Conservation (phyloP, 1,284 basidiomycete genomes). For the Sanguinoderma infundibulare region DNA sequence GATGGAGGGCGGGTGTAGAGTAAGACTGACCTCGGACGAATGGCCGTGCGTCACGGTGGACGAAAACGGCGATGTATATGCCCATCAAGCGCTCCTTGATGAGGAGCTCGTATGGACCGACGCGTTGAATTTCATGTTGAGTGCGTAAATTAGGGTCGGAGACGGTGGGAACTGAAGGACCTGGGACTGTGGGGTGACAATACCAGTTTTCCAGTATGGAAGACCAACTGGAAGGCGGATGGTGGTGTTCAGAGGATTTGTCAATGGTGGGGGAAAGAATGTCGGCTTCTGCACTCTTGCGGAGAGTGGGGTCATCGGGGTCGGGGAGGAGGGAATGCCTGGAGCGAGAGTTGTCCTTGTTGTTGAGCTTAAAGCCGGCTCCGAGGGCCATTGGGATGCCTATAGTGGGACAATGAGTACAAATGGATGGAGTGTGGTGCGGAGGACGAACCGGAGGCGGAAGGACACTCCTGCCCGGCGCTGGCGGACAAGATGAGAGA, state of each 20-base stretch:
- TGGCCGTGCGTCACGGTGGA: conserved; percentile 66
- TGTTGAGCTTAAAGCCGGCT: conserved; percentile 72
- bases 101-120: conserved; percentile 76
- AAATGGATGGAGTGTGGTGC: not conserved
- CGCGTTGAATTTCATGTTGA: conserved; percentile 25
- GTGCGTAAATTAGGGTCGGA: conserved; percentile 15
- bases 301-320: conserved; percentile 18
- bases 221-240: conserved; percentile 63
- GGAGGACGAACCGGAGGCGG: conserved; percentile 55
- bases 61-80: conserved; percentile 77
- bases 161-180: not conserved
- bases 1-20: not conserved
- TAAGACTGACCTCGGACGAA: conserved; percentile 55
- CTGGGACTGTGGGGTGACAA: conserved; percentile 44
- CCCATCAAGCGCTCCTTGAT: conserved; percentile 90
- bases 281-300: conserved; percentile 23
- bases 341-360: conserved; percentile 42
- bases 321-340: conserved; percentile 21
- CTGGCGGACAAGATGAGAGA: conserved; percentile 40
- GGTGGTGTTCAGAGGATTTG: conserved; percentile 25
- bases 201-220: conserved; percentile 76
- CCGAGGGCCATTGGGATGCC: conserved; percentile 78
- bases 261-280: conserved; percentile 13
- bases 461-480: conserved; percentile 85
- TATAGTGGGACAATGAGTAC: conserved; percentile 27